Evolutionary conservation across 345 rosid species (phyloP).

Genomic region (Gynandropsis gynandra): DNA sequence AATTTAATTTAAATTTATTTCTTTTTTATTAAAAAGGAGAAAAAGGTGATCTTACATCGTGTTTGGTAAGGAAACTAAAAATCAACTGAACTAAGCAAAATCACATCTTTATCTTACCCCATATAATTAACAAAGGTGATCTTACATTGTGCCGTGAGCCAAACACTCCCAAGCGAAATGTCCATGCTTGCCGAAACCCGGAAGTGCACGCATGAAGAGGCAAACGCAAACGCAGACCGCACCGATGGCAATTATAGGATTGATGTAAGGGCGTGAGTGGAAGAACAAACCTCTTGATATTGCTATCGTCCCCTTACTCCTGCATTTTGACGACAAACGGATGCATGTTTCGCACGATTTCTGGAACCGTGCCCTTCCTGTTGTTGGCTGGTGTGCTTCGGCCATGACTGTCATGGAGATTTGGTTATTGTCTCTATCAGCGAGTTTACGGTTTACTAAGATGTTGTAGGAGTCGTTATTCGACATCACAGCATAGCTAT

Average conservation of each 20-base stretch:
- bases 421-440: constrained; percentile 60
- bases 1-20: too few species aligned
- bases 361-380: constrained; percentile 15
- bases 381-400: constrained; percentile 29
- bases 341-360: constrained; percentile 59
- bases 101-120: too few species aligned
- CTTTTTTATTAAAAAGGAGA: too few species aligned
- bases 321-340: constrained; percentile 39
- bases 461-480: constrained; percentile 58
- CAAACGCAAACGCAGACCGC: constrained; percentile 95
- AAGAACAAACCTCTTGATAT: constrained; percentile 59
- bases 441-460: constrained; percentile 54
- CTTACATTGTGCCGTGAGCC: constrained; percentile 63
- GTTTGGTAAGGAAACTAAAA: too few species aligned
- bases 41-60: too few species aligned
- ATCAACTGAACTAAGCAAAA: too few species aligned
- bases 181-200: constrained; percentile 43
- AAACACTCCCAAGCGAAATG: constrained; percentile 78
- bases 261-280: constrained; percentile 63
- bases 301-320: constrained; percentile 35
- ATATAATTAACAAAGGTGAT: too few species aligned
- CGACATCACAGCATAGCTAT: constrained; percentile 52
- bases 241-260: constrained; percentile 78
- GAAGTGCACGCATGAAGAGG: constrained; percentile 65
- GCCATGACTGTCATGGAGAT: constrained; percentile 48